Conservation (phyloP, 805 yeast genomes). For the Kluyveromyces nonfermentans region DNA sequence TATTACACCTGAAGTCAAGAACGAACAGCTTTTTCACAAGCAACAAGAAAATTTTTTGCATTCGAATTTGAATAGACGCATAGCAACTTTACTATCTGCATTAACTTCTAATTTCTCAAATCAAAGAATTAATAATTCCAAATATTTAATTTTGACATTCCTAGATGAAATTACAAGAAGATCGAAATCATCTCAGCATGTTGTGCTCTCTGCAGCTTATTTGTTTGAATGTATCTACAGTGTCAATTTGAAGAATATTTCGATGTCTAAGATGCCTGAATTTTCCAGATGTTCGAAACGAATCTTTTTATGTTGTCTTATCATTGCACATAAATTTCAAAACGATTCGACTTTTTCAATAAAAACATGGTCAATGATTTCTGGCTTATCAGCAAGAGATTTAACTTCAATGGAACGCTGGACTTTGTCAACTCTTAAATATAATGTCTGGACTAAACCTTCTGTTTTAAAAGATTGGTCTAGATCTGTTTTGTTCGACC, state of each 20-base stretch:
- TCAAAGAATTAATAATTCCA: conserved; percentile 14
- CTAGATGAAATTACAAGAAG: conserved; percentile 18
- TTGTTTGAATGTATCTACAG: conserved; percentile 13
- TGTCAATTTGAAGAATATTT: conserved; percentile 3
- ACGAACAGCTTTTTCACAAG: not conserved
- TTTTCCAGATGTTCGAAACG: conserved; percentile 21
- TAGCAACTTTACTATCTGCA: conserved; percentile 12
- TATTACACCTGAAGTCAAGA: conserved; percentile 4
- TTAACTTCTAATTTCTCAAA: conserved; percentile 11
- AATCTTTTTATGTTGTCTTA: conserved; percentile 16
- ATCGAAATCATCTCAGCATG: conserved; percentile 16
- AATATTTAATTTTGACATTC: conserved; percentile 8
- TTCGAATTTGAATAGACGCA: not conserved
- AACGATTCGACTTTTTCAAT: conserved; percentile 22
- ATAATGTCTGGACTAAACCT: conserved; percentile 4
- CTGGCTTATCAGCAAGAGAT: conserved; percentile 15
- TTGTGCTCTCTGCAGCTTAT: conserved; percentile 12
- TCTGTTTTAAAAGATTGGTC: not conserved
- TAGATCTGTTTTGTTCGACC: not conserved
- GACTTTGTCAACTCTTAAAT: conserved; percentile 17
- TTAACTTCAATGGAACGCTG: conserved; percentile 21
- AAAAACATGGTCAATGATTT: conserved; percentile 20
- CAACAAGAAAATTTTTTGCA: not conserved
- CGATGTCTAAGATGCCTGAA: conserved; percentile 12
- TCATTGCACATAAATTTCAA: conserved; percentile 19